These are phyloP conservation scores for Coniferiporia sulphurascens DNA, from an alignment of 1,284 basidiomycete species.

Conservation along the genomic window DNA sequence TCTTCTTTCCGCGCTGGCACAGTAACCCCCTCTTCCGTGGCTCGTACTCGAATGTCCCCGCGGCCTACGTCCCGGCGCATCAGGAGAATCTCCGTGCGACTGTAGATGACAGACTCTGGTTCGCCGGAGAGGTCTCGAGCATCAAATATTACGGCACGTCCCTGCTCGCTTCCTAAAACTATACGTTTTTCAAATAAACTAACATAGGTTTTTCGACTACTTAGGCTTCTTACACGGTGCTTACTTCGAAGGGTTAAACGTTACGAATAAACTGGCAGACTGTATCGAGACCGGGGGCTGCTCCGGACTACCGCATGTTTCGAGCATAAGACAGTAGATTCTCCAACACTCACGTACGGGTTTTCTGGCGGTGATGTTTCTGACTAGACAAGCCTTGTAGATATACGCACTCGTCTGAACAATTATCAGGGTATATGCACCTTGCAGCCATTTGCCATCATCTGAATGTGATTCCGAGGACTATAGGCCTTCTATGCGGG, in stretches of 20 bases:
- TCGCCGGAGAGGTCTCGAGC: conserved; percentile 61
- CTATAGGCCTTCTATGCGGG: no score
- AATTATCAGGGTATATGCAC: no score
- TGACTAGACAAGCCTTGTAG: no score
- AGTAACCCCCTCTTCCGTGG: conserved; percentile 56
- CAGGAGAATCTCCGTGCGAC: conserved; percentile 54
- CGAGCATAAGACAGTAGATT: conserved; percentile 21
- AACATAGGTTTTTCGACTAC: conserved; percentile 5
- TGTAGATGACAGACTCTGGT: conserved; percentile 49
- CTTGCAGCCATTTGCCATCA: no score
- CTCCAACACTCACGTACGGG: no score
- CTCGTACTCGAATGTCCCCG: conserved; percentile 66
- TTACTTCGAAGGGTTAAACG: conserved; percentile 38
- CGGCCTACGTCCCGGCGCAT: conserved; percentile 48
- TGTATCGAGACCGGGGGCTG: conserved; percentile 34
- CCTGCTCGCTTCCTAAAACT: not conserved
- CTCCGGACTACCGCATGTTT: conserved; percentile 24
- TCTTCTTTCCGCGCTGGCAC: conserved; percentile 56
- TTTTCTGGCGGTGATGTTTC: no score
- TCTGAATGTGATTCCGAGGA: no score
- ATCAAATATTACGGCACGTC: conserved; percentile 48
- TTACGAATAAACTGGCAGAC: conserved; percentile 31
- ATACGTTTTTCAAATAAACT: not conserved
- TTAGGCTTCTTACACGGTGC: conserved; percentile 43
- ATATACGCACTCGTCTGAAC: no score